Percentiles rank a stretch among this genome's conserved stretches.
These are phyloP conservation scores for Xylaria sp. DNA, from an alignment of 2,329 filamentous ascomycete genomes.

Conservation along the genomic window DNA sequence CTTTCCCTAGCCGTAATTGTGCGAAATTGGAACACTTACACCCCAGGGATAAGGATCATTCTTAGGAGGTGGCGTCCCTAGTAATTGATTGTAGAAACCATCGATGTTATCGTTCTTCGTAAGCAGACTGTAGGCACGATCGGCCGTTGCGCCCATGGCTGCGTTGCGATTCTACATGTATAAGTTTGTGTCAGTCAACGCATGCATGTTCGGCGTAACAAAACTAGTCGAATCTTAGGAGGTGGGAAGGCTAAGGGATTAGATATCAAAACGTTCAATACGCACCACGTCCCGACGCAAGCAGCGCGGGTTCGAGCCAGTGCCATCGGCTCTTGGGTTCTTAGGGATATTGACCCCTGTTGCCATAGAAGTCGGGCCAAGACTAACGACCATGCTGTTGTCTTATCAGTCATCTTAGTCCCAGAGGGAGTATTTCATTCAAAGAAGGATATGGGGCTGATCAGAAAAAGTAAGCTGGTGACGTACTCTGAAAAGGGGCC, in stretches of 20 bases:
- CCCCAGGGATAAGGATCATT: constrained; percentile 54
- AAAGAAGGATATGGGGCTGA: neutral
- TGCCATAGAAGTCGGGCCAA: constrained; percentile 53
- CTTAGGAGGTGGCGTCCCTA: constrained; percentile 53
- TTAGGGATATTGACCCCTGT: constrained; percentile 47
- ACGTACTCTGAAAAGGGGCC: constrained; percentile 60
- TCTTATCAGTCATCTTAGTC: constrained; percentile 32
- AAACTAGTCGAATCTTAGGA: neutral
- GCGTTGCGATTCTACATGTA: constrained; percentile 44
- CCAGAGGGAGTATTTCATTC: neutral
- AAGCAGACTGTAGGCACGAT: constrained; percentile 51
- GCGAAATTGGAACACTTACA: constrained; percentile 42
- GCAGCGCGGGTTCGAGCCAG: constrained; percentile 56
- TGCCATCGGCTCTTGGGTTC: constrained; percentile 52
- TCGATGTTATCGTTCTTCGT: constrained; percentile 52
- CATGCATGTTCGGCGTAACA: neutral
- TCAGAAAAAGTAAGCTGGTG: neutral
- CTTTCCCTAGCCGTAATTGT: neutral
- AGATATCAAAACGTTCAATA: neutral
- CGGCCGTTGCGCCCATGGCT: constrained; percentile 54
- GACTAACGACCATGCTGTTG: constrained; percentile 54
- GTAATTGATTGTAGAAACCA: constrained; percentile 55
- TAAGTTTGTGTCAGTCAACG: neutral
- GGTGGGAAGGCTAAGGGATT: neutral
- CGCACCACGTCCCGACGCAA: constrained; percentile 54